phyloP scores from a whole-genome alignment of 1,139 yeast genomes.

The Blastobotrys persicus region DNA sequence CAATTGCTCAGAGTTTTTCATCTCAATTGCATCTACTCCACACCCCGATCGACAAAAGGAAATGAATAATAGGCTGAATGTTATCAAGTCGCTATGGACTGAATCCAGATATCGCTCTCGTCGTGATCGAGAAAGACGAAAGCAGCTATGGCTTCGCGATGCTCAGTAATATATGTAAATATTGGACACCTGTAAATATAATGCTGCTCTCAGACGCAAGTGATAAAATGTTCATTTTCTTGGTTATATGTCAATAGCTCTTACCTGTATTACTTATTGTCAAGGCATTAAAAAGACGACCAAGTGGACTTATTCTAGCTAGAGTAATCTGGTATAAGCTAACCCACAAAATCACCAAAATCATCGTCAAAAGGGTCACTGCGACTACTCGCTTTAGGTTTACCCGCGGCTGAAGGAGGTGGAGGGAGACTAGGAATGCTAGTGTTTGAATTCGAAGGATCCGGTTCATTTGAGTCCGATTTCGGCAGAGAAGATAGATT shows the following conservation, averaged over 20 bases:
- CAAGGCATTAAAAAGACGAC: no score
- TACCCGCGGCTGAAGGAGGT: slow-evolving; percentile 22
- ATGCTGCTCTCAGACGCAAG: no score
- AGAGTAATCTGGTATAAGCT: background rate
- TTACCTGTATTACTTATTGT: no score
- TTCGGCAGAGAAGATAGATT: slow-evolving; percentile 20
- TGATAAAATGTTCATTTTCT: no score
- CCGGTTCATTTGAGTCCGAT: background rate
- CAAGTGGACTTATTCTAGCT: no score
- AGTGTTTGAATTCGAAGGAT: slow-evolving; percentile 4
- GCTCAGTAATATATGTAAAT: slow-evolving; percentile 36
- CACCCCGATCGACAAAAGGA: slow-evolving; percentile 41
- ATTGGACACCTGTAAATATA: slow-evolving; percentile 11
- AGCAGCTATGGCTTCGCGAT: slow-evolving; percentile 61
- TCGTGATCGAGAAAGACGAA: slow-evolving; percentile 55
- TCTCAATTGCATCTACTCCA: slow-evolving; percentile 51
- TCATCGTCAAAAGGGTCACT: slow-evolving; percentile 38
- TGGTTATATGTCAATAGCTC: no score
- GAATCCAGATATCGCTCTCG: slow-evolving; percentile 47
- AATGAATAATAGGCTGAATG: slow-evolving; percentile 46
- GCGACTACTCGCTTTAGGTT: slow-evolving; percentile 18
- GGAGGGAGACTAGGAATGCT: slow-evolving; percentile 21
- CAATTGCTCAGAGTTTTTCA: slow-evolving; percentile 52
- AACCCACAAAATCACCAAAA: slow-evolving; percentile 42
- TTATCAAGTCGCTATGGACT: slow-evolving; percentile 51